Evolutionary conservation across 129 eudicot genomes (phyloP).

Genomic region (Escallonia herrerae): DNA sequence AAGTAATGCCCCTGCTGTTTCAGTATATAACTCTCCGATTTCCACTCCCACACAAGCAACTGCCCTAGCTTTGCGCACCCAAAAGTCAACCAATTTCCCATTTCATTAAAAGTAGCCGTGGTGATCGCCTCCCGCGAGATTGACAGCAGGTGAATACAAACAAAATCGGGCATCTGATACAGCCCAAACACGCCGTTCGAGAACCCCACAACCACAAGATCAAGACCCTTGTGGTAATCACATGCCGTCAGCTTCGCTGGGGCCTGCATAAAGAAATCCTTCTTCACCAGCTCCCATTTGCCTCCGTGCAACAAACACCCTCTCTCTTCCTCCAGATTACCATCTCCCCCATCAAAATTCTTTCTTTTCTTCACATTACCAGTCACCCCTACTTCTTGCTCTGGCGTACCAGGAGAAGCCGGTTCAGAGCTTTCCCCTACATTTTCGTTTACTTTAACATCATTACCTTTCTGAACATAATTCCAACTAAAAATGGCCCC

Average conservation of each 20-base stretch:
- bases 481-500: slow-evolving; percentile 77
- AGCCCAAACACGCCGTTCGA: slow-evolving; percentile 91
- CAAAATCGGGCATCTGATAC: slow-evolving; percentile 91
- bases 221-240: slow-evolving; percentile 73
- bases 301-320: slow-evolving; percentile 38
- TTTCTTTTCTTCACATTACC: slow-evolving; percentile 52
- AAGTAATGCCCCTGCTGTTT: slow-evolving; percentile 97
- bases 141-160: slow-evolving; percentile 83
- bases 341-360: slow-evolving; percentile 21
- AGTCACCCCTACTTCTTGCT: slow-evolving; percentile 20
- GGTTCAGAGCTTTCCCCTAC: slow-evolving; percentile 39
- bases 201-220: slow-evolving; percentile 85
- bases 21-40: slow-evolving; percentile 82
- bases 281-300: slow-evolving; percentile 75
- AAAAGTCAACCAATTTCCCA: slow-evolving; percentile 87
- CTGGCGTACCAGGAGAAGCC: slow-evolving; percentile 74
- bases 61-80: slow-evolving; percentile 98
- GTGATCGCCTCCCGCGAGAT: slow-evolving; percentile 90
- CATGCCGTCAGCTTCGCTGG: slow-evolving; percentile 71
- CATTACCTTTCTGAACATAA: not conserved
- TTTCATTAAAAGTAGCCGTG: slow-evolving; percentile 69
- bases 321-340: slow-evolving; percentile 16
- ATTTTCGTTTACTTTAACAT: slow-evolving; percentile 7
- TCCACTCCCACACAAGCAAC: slow-evolving; percentile 99
- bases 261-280: slow-evolving; percentile 71